Conservation (phyloP, 2,329 filamentous ascomycete genomes). For the Xylariaceae sp. region DNA sequence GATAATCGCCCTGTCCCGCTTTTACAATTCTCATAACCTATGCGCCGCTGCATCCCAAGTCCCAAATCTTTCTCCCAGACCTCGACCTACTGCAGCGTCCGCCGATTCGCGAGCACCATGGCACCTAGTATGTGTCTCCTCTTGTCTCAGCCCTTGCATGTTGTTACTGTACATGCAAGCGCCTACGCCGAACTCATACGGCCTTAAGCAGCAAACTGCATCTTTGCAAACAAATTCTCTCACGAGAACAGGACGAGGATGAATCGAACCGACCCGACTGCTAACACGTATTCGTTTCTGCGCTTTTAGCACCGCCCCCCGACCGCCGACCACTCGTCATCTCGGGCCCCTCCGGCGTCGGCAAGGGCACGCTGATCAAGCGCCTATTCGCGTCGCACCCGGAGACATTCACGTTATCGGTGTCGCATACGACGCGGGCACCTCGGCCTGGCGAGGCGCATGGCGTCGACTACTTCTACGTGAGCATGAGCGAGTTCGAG, state of each 20-base stretch:
- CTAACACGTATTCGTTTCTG: constrained; percentile 4
- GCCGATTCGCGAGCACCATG: constrained; percentile 38
- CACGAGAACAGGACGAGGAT: neutral
- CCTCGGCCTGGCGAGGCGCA: constrained; percentile 78
- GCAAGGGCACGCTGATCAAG: constrained; percentile 82
- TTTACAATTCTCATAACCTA: constrained; percentile 10
- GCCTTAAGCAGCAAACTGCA: neutral
- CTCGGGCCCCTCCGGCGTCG: constrained; percentile 79
- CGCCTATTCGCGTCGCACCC: constrained; percentile 67
- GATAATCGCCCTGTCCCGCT: constrained; percentile 18
- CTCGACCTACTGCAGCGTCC: constrained; percentile 21
- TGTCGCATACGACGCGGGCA: constrained; percentile 79
- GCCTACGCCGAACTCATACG: neutral
- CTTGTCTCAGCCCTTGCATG: neutral
- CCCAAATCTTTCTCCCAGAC: constrained; percentile 11
- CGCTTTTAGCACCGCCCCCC: constrained; percentile 39
- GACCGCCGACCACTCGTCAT: constrained; percentile 74
- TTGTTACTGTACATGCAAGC: neutral
- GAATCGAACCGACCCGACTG: neutral
- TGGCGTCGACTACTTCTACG: constrained; percentile 83
- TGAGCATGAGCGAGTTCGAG: constrained; percentile 70
- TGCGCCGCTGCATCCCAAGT: constrained; percentile 19
- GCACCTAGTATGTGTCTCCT: constrained; percentile 40
- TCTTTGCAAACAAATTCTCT: neutral
- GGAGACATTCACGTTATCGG: constrained; percentile 60